Evolutionary conservation across 106 monocot species (phyloP).

Genomic region (Narthecium ossifragum): DNA sequence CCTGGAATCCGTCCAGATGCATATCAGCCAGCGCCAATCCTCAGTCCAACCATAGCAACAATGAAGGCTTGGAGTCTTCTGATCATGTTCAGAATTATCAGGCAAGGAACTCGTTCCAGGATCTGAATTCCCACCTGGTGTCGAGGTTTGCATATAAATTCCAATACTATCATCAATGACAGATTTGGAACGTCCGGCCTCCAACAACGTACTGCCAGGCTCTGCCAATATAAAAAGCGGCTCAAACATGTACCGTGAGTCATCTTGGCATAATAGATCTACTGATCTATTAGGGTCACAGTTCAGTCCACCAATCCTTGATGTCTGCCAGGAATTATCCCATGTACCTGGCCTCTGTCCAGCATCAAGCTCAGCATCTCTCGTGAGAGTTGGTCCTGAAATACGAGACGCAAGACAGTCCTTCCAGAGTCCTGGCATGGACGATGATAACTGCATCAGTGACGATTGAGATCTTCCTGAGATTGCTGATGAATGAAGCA

Average conservation of each 20-base stretch:
- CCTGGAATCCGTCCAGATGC: slow-evolving; percentile 95
- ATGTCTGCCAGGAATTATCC: slow-evolving; percentile 80
- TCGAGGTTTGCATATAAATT: slow-evolving; percentile 36
- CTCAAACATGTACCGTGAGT: slow-evolving; percentile 73
- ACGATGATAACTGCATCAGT: slow-evolving; percentile 61
- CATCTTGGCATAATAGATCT: slow-evolving; percentile 50
- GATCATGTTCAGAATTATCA: slow-evolving; percentile 51
- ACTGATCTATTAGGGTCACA: slow-evolving; percentile 35
- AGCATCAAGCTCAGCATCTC: slow-evolving; percentile 71
- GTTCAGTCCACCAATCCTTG: slow-evolving; percentile 33
- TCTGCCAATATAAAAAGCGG: slow-evolving; percentile 90
- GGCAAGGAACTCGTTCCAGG: slow-evolving; percentile 15
- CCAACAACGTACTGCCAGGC: slow-evolving; percentile 35
- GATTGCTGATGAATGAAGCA: slow-evolving; percentile 33
- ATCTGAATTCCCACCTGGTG: slow-evolving; percentile 38
- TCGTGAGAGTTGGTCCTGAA: slow-evolving; percentile 39
- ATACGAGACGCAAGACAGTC: slow-evolving; percentile 70
- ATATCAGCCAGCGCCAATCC: slow-evolving; percentile 94
- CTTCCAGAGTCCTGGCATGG: slow-evolving; percentile 79
- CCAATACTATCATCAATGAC: slow-evolving; percentile 49
- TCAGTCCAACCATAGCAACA: slow-evolving; percentile 99
- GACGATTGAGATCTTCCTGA: slow-evolving; percentile 47
- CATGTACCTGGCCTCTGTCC: slow-evolving; percentile 53
- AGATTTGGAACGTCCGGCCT: slow-evolving; percentile 44
- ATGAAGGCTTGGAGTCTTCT: slow-evolving; percentile 62